A percentile compares a stretch with the other conserved stretches of the same genome.
Evolutionary conservation across 2,329 filamentous ascomycete genomes (phyloP).

Genomic region (Mycosphaerella sp.): DNA sequence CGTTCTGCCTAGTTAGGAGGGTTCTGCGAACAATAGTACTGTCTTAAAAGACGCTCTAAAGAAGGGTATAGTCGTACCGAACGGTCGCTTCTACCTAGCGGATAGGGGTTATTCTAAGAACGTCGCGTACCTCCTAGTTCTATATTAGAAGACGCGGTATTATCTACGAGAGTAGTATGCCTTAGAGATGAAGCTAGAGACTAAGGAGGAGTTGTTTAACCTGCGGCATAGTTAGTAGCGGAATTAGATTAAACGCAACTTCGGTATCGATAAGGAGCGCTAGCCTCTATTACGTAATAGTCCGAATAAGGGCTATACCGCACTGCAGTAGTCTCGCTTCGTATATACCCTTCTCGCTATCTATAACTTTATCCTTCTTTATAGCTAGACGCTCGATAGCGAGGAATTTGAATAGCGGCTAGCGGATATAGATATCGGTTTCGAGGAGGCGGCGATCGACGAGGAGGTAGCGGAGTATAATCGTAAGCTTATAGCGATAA

Average conservation of each 20-base stretch:
- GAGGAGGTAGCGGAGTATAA: neutral
- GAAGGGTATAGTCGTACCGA: neutral
- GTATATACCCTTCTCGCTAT: neutral
- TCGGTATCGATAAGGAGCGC: neutral
- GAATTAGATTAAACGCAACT: neutral
- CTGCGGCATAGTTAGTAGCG: neutral
- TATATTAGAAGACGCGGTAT: neutral
- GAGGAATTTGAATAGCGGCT: neutral
- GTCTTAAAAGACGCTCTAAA: neutral
- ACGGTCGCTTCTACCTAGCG: neutral
- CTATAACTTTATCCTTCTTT: neutral
- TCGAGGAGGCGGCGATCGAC: neutral
- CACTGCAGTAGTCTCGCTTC: neutral
- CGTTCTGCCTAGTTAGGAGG: neutral
- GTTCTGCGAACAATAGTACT: neutral
- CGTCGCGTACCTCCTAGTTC: neutral
- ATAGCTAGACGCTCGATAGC: neutral
- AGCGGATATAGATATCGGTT: neutral
- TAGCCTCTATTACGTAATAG: neutral
- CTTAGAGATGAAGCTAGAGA: neutral
- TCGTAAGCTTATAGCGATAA: neutral
- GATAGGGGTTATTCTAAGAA: neutral
- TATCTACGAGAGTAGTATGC: neutral
- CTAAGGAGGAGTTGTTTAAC: neutral
- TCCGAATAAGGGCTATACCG: neutral